phyloP scores from a whole-genome alignment of 352 stramenopile genomes.

The Phytopythium delawarense region DNA sequence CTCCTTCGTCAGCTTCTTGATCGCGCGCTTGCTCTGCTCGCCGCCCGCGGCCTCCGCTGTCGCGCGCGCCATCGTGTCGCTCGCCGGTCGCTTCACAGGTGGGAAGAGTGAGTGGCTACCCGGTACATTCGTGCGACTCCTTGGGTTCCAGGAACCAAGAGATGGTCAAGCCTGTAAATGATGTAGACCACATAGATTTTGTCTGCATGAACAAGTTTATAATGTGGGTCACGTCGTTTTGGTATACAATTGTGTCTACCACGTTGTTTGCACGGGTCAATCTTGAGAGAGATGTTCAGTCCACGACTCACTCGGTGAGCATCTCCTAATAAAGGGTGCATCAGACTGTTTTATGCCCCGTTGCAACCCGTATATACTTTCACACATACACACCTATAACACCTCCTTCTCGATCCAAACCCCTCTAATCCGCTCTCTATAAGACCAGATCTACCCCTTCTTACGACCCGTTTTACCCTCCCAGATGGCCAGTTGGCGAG shows the following conservation, averaged over 20 bases:
- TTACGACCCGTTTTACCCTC: background rate
- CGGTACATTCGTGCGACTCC: background rate
- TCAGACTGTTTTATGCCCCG: too few relatives aligned
- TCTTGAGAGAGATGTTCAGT: too few relatives aligned
- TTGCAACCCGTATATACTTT: too few relatives aligned
- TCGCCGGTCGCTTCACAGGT: too few relatives aligned
- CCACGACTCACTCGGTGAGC: too few relatives aligned
- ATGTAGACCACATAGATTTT: background rate
- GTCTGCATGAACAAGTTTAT: too few relatives aligned
- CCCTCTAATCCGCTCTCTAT: background rate
- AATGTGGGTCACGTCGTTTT: too few relatives aligned
- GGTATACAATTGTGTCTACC: too few relatives aligned
- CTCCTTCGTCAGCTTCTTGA: slow-evolving; percentile 87
- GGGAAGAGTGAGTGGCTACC: background rate
- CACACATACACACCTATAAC: too few relatives aligned
- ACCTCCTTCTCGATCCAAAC: background rate
- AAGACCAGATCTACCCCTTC: background rate
- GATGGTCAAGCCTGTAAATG: background rate
- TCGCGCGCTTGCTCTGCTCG: slow-evolving; percentile 46
- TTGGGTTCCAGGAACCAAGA: background rate
- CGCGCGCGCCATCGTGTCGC: slow-evolving; percentile 8
- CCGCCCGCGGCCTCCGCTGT: slow-evolving; percentile 6
- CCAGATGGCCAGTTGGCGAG: slow-evolving; percentile 5
- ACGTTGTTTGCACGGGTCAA: too few relatives aligned
- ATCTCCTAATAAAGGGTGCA: too few relatives aligned